Percentiles rank a stretch among this genome's conserved stretches.
Evolutionary conservation across 306 rosid genomes (phyloP).

Genomic region (Astragalus glycyphyllos): DNA sequence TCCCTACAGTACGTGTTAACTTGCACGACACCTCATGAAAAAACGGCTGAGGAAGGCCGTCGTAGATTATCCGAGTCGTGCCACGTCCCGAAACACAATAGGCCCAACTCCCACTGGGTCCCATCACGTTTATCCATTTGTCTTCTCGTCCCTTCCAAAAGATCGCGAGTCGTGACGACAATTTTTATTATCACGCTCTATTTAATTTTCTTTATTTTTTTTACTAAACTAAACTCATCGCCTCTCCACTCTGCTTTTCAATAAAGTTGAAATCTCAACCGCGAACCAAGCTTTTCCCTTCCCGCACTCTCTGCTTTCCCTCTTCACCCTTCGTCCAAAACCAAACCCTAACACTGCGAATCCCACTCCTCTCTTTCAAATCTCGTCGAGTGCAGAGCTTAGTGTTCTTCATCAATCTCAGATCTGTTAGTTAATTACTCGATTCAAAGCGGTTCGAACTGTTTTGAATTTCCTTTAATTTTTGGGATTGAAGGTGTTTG

Average conservation of each 20-base stretch:
- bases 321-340: constrained; percentile 24
- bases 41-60: constrained; percentile 42
- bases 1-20: constrained; percentile 47
- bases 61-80: constrained; percentile 20
- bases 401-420: constrained; percentile 48
- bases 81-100: constrained; percentile 48
- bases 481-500: constrained; percentile 25
- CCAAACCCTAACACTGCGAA: constrained; percentile 73
- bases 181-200: constrained; percentile 16
- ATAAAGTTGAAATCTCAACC: constrained; percentile 72
- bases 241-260: constrained; percentile 48
- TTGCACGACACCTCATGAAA: constrained; percentile 40
- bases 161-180: constrained; percentile 51
- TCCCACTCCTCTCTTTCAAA: constrained; percentile 33
- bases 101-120: constrained; percentile 49
- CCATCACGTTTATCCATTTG: constrained; percentile 64
- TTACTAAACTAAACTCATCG: constrained; percentile 46
- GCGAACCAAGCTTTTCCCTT: constrained; percentile 69
- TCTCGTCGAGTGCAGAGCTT: constrained; percentile 36
- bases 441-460: constrained; percentile 28
- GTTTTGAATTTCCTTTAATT: constrained; percentile 19
- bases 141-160: constrained; percentile 64
- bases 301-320: constrained; percentile 59
- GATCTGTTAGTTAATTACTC: constrained; percentile 55
- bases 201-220: constrained; percentile 1